phyloP scores from a whole-genome alignment of 2,329 filamentous ascomycete genomes.

The Colletotrichum sidae region DNA sequence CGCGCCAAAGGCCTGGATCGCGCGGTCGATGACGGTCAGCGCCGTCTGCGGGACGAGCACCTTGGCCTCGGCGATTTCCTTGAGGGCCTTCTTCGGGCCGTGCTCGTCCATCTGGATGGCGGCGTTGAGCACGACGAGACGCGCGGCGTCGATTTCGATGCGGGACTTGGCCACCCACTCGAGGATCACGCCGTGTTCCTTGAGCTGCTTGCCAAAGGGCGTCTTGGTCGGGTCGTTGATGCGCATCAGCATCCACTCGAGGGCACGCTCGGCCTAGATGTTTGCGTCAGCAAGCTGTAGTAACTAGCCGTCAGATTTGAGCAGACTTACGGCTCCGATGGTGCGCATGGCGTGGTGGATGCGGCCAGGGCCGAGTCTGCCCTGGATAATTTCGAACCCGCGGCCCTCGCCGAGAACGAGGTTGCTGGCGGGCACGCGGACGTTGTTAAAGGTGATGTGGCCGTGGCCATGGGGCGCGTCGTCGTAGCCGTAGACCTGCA shows the following conservation, averaged over 20 bases:
- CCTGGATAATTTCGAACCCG: slow-evolving; percentile 98
- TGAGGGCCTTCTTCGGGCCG: slow-evolving; percentile 88
- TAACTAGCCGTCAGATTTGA: background rate
- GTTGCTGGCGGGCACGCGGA: slow-evolving; percentile 85
- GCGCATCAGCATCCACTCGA: slow-evolving; percentile 94
- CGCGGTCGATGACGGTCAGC: slow-evolving; percentile 90
- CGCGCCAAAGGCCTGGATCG: slow-evolving; percentile 91
- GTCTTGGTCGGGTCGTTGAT: slow-evolving; percentile 93
- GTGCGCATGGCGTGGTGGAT: slow-evolving; percentile 98
- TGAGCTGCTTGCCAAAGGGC: slow-evolving; percentile 88
- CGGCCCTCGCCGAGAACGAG: slow-evolving; percentile 93
- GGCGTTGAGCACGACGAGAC: slow-evolving; percentile 91
- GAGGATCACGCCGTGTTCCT: slow-evolving; percentile 92
- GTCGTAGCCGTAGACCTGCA: slow-evolving; percentile 94
- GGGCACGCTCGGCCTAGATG: slow-evolving; percentile 79
- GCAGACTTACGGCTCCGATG: slow-evolving; percentile 78
- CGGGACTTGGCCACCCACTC: slow-evolving; percentile 94
- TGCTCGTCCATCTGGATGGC: slow-evolving; percentile 93
- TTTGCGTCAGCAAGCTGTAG: slow-evolving; percentile 9
- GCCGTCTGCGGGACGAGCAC: slow-evolving; percentile 87
- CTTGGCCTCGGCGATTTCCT: slow-evolving; percentile 96
- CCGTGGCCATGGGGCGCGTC: slow-evolving; percentile 99
- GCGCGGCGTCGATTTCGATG: slow-evolving; percentile 92
- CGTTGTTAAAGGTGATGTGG: slow-evolving; percentile 89
- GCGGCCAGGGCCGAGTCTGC: slow-evolving; percentile 91